A percentile compares a stretch with the other conserved stretches of the same genome.
phyloP scores from a whole-genome alignment of 441 rosid genomes.

The Croton setiger region DNA sequence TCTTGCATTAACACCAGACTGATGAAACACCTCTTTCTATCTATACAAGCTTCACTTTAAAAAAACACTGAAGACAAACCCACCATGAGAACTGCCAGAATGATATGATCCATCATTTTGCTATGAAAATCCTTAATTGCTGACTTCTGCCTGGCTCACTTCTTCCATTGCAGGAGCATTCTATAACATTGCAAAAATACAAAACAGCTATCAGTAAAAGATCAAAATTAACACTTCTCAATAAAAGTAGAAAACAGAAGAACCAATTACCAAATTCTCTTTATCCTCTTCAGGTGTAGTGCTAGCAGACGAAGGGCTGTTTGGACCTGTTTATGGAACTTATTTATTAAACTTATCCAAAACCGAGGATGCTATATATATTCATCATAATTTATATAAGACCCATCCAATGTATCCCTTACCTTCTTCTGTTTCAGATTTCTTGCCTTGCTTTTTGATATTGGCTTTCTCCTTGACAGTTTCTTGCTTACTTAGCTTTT shows the following conservation, averaged over 20 bases:
- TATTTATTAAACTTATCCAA: not conserved
- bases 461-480: slow-evolving; percentile 35
- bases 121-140: slow-evolving; percentile 3
- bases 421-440: slow-evolving; percentile 47
- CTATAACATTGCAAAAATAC: slow-evolving; percentile 14
- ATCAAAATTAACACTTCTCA: not conserved
- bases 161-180: slow-evolving; percentile 31
- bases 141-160: slow-evolving; percentile 24
- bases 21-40: slow-evolving; percentile 26
- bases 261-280: slow-evolving; percentile 56
- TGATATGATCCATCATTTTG: slow-evolving; percentile 9
- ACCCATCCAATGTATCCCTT: not conserved
- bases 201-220: not conserved
- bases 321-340: slow-evolving; percentile 35
- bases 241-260: not conserved
- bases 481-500: slow-evolving; percentile 47
- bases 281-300: slow-evolving; percentile 54
- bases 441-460: slow-evolving; percentile 38
- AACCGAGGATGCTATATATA: not conserved
- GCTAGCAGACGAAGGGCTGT: slow-evolving; percentile 28
- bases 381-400: not conserved
- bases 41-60: slow-evolving; percentile 29
- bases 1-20: no score
- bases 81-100: slow-evolving; percentile 16
- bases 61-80: slow-evolving; percentile 23